These are phyloP conservation scores for Trapa incisa DNA, from an alignment of 345 rosid genomes.

Conservation along the genomic window DNA sequence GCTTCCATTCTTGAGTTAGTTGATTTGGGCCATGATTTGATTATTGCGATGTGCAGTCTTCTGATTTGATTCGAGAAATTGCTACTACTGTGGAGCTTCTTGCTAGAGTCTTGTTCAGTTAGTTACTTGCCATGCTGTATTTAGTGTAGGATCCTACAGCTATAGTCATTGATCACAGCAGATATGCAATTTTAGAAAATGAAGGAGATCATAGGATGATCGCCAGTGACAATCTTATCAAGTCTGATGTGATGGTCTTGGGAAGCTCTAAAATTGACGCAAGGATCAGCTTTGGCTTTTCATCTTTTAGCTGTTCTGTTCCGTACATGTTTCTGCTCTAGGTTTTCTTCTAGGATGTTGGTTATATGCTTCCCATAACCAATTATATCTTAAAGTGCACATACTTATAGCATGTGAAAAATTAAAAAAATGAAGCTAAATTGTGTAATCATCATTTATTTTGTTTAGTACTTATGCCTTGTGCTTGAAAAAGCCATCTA, in stretches of 20 bases:
- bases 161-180: slow-evolving; percentile 51
- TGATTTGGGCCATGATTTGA: slow-evolving; percentile 61
- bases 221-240: slow-evolving; percentile 37
- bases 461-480: no score
- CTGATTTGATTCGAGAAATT: slow-evolving; percentile 55
- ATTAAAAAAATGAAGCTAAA: no score
- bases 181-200: slow-evolving; percentile 36
- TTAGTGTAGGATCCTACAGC: slow-evolving; percentile 43
- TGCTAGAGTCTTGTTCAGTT: background rate
- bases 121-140: background rate
- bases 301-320: no score
- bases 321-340: no score
- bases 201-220: slow-evolving; percentile 63
- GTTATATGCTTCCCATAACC: background rate
- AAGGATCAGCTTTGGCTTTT: slow-evolving; percentile 6
- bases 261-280: slow-evolving; percentile 46
- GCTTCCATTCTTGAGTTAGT: slow-evolving; percentile 54
- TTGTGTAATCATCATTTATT: no score
- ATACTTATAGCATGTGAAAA: background rate
- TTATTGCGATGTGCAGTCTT: slow-evolving; percentile 49
- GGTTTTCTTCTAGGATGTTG: background rate
- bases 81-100: slow-evolving; percentile 15
- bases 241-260: slow-evolving; percentile 35
- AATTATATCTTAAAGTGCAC: background rate
- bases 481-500: no score